Evolutionary conservation across 192 early-diverging fungal species (phyloP), one percentile per base, ranked within the genome.

Genomic region (Backusella sp.): DNA sequence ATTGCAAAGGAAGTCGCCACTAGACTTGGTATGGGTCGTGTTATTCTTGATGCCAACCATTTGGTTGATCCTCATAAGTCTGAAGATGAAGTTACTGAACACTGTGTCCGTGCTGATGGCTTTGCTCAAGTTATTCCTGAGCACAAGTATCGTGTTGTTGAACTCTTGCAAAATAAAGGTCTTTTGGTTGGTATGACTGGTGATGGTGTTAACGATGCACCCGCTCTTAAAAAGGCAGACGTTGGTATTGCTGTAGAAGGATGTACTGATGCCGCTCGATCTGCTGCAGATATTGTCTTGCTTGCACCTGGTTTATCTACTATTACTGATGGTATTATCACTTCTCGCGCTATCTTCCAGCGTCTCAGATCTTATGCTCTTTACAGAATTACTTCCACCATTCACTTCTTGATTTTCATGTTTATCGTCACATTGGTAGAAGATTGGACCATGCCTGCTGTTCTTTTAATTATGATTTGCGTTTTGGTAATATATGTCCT

Each of bases 61-160:
- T 87, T 98, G 37, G 91, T 95, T 8, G 94, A 96, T 77, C 86
- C 92, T n/a, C 82, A 86, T 69, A 90, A 88, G 66, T 85, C 86
- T 28, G 96, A 98, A 77, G 93, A 93, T 68, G 91, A 92, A 79
- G 84, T 97, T 9, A 94, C 92, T 65, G 90, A 94, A 81, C 92
- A 95, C 79, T 91, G 91, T 75, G 84, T 90, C 71, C 92, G 94
- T 73, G 93, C 94, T 14, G 97, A 98, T 84, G 97, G 97, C 68
- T 98, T 98, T 84, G 97, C 95, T 19, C 95, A 97, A 81, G 97
- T 98, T 37, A 97, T 96, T 85, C 97, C 97, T 68, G 97, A 98
- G 83, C 96, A 98, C 93, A 98, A 98, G 84, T 97, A 95, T 87
- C 89, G 92, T 37, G 96, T 98, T 23, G 97, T 98, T 37, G 96